These are phyloP conservation scores for Boletus insuetus DNA, from an alignment of 768 basidiomycete species.

Conservation along the genomic window DNA sequence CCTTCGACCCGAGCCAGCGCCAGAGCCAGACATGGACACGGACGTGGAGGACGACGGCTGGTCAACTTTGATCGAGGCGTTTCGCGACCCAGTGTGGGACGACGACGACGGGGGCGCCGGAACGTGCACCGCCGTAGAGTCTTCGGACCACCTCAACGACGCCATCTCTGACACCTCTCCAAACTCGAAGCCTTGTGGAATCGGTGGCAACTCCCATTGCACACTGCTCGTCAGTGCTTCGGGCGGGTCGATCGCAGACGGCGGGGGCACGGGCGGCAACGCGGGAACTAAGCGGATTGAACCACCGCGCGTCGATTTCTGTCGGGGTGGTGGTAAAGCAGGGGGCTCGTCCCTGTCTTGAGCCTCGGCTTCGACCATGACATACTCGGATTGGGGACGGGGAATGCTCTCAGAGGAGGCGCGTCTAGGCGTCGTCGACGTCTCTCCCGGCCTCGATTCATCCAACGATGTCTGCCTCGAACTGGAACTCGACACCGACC, in stretches of 20 bases:
- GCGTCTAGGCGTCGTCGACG: conserved; percentile 1
- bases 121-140: conserved; percentile 37
- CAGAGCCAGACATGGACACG: background rate
- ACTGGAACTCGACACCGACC: conserved; percentile 33
- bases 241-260: conserved; percentile 33
- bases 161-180: conserved; percentile 41
- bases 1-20: background rate
- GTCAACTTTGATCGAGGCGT: conserved; percentile 5
- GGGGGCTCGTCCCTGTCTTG: conserved; percentile 32
- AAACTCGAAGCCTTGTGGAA: conserved; percentile 55
- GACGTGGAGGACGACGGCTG: conserved; percentile 11
- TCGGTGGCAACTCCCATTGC: conserved; percentile 67
- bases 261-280: conserved; percentile 40
- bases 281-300: conserved; percentile 14
- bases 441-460: conserved; percentile 11
- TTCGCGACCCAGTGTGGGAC: conserved; percentile 4
- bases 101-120: conserved; percentile 20
- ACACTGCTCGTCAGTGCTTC: conserved; percentile 39
- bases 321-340: conserved; percentile 41
- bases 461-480: conserved; percentile 41
- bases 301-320: conserved; percentile 27
- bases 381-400: conserved; percentile 49
- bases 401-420: background rate
- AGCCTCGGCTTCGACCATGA: conserved; percentile 57
- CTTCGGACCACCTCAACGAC: conserved; percentile 66